Evolutionary conservation across 2,329 filamentous ascomycete species (phyloP).

Genomic region (Chrysosphaeria jannelii): DNA sequence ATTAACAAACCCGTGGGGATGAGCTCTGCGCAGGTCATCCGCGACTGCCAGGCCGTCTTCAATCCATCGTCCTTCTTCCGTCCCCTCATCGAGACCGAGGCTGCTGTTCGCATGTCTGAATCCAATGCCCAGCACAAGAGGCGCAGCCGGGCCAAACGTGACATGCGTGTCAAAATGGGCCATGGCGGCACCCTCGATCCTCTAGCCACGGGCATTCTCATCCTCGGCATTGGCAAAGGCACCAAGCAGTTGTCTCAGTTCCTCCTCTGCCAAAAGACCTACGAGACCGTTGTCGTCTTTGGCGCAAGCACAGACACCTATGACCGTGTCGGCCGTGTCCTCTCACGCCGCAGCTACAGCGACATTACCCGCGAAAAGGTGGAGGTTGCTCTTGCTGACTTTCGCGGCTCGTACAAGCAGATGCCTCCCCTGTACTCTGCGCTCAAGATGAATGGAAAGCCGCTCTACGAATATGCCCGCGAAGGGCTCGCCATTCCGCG

Average conservation of each 20-base stretch:
- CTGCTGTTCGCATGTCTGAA: constrained; percentile 20
- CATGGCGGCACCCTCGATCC: constrained; percentile 92
- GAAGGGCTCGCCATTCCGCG: constrained; percentile 64
- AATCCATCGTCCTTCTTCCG: constrained; percentile 53
- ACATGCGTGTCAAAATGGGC: constrained; percentile 62
- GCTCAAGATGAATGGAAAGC: constrained; percentile 76
- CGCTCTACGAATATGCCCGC: constrained; percentile 82
- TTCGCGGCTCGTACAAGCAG: constrained; percentile 64
- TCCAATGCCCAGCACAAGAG: constrained; percentile 25
- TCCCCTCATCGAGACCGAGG: constrained; percentile 34
- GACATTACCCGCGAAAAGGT: constrained; percentile 57
- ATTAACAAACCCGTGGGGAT: constrained; percentile 77
- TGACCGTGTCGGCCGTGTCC: constrained; percentile 58
- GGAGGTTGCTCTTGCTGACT: constrained; percentile 42
- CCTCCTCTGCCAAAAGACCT: constrained; percentile 69
- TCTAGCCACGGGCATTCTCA: constrained; percentile 72
- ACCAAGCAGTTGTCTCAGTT: constrained; percentile 62
- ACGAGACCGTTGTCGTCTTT: constrained; percentile 71
- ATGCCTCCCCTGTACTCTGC: constrained; percentile 81
- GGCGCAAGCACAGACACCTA: constrained; percentile 84
- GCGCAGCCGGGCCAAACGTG: constrained; percentile 23
- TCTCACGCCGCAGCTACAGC: constrained; percentile 42
- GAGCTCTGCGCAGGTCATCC: constrained; percentile 71
- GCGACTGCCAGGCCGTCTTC: constrained; percentile 62
- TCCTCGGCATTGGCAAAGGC: constrained; percentile 60